Conservation (phyloP, 352 stramenopile species). For the Phytophthora rubi region DNA sequence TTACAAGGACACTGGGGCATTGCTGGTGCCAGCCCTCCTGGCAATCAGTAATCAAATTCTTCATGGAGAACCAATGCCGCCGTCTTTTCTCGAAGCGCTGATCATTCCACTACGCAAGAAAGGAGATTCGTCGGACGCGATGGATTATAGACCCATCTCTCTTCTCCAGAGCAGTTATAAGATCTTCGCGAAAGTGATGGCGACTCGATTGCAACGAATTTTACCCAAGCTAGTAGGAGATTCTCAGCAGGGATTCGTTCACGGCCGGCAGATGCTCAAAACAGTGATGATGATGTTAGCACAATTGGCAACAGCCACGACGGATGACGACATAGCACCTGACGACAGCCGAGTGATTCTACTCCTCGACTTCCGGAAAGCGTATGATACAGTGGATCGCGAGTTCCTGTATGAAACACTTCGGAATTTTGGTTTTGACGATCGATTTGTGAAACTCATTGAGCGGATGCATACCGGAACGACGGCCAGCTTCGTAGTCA, state of each 20-base stretch:
- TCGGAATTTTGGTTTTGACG: too few species aligned
- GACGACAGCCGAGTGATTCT: too few species aligned
- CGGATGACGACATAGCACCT: too few species aligned
- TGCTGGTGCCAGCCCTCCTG: not conserved
- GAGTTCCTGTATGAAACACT: too few species aligned
- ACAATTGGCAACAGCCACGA: not conserved
- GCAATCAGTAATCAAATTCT: not conserved
- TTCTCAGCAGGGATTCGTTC: not conserved
- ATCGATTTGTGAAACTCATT: too few species aligned
- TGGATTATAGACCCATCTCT: not conserved
- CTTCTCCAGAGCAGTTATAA: not conserved
- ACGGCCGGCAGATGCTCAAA: not conserved
- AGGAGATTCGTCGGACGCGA: not conserved
- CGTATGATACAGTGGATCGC: too few species aligned
- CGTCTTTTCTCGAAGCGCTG: not conserved
- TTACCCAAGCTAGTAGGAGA: not conserved
- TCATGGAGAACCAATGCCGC: not conserved
- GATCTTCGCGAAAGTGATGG: not conserved
- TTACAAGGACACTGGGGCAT: not conserved
- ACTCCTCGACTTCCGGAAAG: too few species aligned
- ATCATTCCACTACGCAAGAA: not conserved
- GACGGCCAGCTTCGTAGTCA: too few species aligned
- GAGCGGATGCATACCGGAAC: too few species aligned
- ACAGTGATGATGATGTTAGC: slow-evolving; percentile 6
- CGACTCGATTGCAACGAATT: not conserved